A percentile compares a stretch with the other conserved stretches of the same genome.
Conservation (phyloP, 768 basidiomycete species). For the Kwoniella heveanensis region DNA sequence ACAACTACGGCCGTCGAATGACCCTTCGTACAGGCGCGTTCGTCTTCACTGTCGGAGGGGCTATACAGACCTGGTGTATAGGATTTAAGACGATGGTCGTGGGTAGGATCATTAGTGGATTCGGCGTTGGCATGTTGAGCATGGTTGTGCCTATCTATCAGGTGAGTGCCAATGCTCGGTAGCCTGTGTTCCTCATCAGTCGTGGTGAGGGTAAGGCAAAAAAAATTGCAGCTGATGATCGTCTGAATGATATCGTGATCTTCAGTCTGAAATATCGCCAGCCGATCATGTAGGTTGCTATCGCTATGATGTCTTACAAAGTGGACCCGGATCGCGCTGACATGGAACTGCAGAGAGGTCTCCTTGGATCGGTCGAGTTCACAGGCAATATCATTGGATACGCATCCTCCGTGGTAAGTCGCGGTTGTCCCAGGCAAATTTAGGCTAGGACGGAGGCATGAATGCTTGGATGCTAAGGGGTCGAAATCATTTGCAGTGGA, state of each 20-base stretch:
- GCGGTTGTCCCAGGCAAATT: too few species aligned
- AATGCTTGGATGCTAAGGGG: neutral
- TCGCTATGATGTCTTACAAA: too few species aligned
- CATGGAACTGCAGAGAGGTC: constrained; percentile 66
- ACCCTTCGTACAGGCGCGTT: constrained; percentile 81
- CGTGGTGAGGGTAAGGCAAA: too few species aligned
- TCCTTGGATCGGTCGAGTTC: constrained; percentile 92
- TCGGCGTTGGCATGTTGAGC: constrained; percentile 88
- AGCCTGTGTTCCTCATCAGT: neutral
- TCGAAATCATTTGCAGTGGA: constrained; percentile 61
- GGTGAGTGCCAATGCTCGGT: too few species aligned
- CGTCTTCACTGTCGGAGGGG: constrained; percentile 83
- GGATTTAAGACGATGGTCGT: constrained; percentile 80
- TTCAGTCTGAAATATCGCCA: constrained; percentile 89
- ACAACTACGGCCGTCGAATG: constrained; percentile 78
- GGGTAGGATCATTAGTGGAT: constrained; percentile 79
- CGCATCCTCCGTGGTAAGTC: constrained; percentile 81
- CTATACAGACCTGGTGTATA: constrained; percentile 74
- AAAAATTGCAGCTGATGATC: constrained; percentile 24
- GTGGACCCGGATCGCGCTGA: constrained; percentile 1
- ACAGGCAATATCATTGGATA: constrained; percentile 91
- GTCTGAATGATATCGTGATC: neutral
- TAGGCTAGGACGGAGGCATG: too few species aligned
- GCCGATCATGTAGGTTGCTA: constrained; percentile 73
- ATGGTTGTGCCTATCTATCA: constrained; percentile 59